Conservation (phyloP, 2,329 filamentous ascomycete species). For the Eutypella sp. region DNA sequence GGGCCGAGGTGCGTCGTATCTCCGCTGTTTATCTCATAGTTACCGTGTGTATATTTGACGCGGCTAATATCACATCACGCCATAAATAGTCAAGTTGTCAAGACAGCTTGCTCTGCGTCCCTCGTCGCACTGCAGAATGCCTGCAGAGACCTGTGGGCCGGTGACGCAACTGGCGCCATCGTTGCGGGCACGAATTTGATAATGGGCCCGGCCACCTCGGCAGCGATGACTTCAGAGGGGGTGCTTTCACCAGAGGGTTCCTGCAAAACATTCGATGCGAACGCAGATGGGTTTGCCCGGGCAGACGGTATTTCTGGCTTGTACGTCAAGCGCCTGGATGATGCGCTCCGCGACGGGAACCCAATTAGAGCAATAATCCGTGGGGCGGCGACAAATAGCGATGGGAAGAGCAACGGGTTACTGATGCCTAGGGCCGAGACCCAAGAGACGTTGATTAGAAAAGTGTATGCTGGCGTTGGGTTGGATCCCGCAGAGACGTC, state of each 20-base stretch:
- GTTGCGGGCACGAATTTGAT: conserved; percentile 22
- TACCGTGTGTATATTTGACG: too few relatives aligned
- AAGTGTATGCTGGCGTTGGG: conserved; percentile 19
- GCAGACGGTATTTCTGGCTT: conserved; percentile 38
- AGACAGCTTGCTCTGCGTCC: conserved; percentile 26
- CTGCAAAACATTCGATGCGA: conserved; percentile 29
- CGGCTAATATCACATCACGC: too few relatives aligned
- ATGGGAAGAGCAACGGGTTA: conserved; percentile 35
- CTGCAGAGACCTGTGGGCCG: conserved; percentile 17
- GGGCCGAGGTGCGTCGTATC: conserved; percentile 17
- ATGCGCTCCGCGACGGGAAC: conserved; percentile 27
- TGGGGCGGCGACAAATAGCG: conserved; percentile 29
- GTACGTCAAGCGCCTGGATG: conserved; percentile 35
- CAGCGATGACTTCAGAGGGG: conserved; percentile 15
- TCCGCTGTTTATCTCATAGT: too few relatives aligned
- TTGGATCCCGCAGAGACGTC: conserved; percentile 13
- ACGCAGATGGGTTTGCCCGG: conserved; percentile 39
- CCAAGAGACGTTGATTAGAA: conserved; percentile 24
- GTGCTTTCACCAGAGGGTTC: conserved; percentile 19
- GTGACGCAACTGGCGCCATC: conserved; percentile 24
- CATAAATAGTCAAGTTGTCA: too few relatives aligned
- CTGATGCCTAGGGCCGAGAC: conserved; percentile 30
- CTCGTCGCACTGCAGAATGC: conserved; percentile 24
- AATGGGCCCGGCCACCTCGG: conserved; percentile 16
- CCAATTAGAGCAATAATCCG: conserved; percentile 22